phyloP scores from a whole-genome alignment of 1,284 basidiomycete species.

The Testicularia cyperi region DNA sequence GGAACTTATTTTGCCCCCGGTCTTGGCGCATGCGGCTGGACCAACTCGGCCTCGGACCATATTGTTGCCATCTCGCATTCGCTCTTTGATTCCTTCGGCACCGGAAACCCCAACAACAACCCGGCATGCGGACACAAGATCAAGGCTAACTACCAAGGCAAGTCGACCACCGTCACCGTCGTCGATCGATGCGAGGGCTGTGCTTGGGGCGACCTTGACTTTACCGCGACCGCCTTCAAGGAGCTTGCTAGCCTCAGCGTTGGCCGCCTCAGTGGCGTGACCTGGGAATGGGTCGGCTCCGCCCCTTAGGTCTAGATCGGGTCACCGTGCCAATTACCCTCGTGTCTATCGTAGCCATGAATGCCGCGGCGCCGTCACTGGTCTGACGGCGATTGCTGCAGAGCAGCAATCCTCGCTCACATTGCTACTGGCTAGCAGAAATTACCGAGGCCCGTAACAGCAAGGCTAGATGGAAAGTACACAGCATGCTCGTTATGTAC shows the following conservation, averaged over 20 bases:
- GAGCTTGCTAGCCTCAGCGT: slow-evolving; percentile 26
- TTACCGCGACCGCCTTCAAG: slow-evolving; percentile 41
- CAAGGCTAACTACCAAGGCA: slow-evolving; percentile 45
- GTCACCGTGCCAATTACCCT: no score
- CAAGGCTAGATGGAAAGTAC: no score
- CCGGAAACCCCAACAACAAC: slow-evolving; percentile 53
- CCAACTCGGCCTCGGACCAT: slow-evolving; percentile 42
- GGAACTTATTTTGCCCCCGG: slow-evolving; percentile 52
- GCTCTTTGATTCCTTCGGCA: slow-evolving; percentile 43
- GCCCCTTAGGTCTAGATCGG: slow-evolving; percentile 5
- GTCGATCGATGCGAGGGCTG: slow-evolving; percentile 52
- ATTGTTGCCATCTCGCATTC: slow-evolving; percentile 49
- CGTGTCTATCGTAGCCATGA: no score
- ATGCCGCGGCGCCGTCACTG: no score
- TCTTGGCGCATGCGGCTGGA: slow-evolving; percentile 50
- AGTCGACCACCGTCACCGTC: slow-evolving; percentile 44
- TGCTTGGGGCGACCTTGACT: slow-evolving; percentile 41
- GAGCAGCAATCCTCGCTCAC: no score
- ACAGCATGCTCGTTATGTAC: no score
- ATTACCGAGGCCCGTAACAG: no score
- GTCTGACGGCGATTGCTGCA: no score
- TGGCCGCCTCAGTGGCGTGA: slow-evolving; percentile 40
- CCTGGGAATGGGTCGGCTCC: slow-evolving; percentile 41
- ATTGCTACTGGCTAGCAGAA: no score
- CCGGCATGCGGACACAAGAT: slow-evolving; percentile 53